Evolutionary conservation across 371 early-diverging fungal species (phyloP), one percentile per base, ranked within the genome.

Genomic region (Chytridium lagenaria): DNA sequence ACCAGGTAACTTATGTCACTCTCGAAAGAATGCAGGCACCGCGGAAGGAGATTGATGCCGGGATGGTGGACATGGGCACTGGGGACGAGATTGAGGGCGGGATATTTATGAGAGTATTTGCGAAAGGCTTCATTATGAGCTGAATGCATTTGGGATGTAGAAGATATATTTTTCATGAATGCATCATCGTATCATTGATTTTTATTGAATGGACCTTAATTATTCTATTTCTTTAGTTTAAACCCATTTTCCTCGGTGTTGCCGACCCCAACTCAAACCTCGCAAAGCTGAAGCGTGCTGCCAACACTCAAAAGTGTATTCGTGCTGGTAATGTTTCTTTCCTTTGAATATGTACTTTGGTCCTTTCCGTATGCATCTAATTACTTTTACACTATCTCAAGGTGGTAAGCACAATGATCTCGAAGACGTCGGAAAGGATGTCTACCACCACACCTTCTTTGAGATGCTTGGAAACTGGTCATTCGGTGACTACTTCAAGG

Each of bases 391-490:
- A 16, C 34, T 51, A n/a, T 28, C 66, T 36, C 44, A 1, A 95
- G 96, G 99, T 81, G 99, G 99, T 66, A 99, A 99, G 87, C 99
- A 99, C 85, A 99, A 99, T 82, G 99, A 99, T 86, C 90, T 99
- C 70, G 99, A 99, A 69, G 99, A 99, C 85, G 99, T 99, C 28
- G 99, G 99, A 70, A 98, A 95, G 81, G 99, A 99, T 81, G 95
- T 94, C 5, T 99, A 99, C 83, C 99, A 99, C 84, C 99, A 99
- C 84, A 99, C 99, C 44, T 99, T 97, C 87, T 99, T 99, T 88
- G 99, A 99, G 86, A 99, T 99, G 99, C 86, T 99, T 85, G 99
- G 99, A 68, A 99, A 99, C 89, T 99, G 99, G 99, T 98, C 99
- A 28, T 99, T 99, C 88, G 99, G 99, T 68, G 98, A 99, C 79